phyloP scores from a whole-genome alignment of 306 rosid genomes.

The Lupinus albus region DNA sequence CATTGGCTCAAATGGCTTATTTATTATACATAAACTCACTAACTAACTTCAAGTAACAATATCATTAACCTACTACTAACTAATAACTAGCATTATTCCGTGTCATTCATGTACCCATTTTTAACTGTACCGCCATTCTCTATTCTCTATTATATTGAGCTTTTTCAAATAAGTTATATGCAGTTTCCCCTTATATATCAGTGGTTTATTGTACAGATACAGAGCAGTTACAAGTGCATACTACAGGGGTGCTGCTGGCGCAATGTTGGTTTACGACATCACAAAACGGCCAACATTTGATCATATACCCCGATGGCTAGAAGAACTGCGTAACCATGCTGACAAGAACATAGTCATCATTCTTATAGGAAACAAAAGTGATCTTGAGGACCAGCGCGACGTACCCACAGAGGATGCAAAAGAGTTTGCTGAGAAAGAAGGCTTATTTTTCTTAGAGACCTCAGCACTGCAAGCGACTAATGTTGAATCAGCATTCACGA shows the following conservation, averaged over 20 bases:
- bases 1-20: no score
- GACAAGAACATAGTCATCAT: conserved; percentile 95
- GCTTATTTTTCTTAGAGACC: conserved; percentile 88
- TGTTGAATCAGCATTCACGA: conserved; percentile 80
- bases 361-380: conserved; percentile 84
- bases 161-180: conserved; percentile 6
- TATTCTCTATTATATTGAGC: conserved; percentile 11
- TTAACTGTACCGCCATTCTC: conserved; percentile 13
- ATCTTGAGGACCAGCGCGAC: conserved; percentile 82
- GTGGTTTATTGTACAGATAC: conserved; percentile 58
- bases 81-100: no score
- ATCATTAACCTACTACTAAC: no score
- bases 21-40: no score
- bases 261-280: conserved; percentile 92
- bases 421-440: conserved; percentile 94
- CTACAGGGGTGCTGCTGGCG: conserved; percentile 97
- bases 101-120: neutral
- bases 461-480: conserved; percentile 85
- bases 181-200: conserved; percentile 30
- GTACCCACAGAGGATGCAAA: conserved; percentile 86
- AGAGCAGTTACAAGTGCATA: conserved; percentile 97
- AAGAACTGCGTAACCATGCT: conserved; percentile 88
- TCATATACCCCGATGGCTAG: conserved; percentile 96
- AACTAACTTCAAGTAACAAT: no score
- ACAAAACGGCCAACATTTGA: conserved; percentile 87